These are phyloP conservation scores for Yamadazyma nakazawae DNA, from an alignment of 805 yeast species.

Conservation along the genomic window DNA sequence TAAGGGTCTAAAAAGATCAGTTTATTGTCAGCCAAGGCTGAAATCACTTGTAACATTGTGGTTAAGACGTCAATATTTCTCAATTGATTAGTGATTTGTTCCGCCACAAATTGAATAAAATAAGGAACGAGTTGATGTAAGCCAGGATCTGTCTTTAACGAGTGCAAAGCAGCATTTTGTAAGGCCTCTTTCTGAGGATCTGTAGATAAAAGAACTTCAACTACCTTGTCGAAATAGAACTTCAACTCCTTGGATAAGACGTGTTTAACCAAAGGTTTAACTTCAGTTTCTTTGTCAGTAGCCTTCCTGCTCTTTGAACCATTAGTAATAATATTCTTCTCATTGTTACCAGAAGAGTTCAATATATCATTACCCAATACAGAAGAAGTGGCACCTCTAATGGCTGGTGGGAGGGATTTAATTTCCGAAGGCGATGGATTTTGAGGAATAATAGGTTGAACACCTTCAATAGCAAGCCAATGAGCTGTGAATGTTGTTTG, in stretches of 20 bases:
- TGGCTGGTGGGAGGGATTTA: constrained; percentile 68
- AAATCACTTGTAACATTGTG: constrained; percentile 85
- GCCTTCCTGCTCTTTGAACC: constrained; percentile 14
- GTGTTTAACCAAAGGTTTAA: constrained; percentile 92
- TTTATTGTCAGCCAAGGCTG: constrained; percentile 77
- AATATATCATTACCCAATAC: constrained; percentile 39
- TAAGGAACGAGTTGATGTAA: constrained; percentile 95
- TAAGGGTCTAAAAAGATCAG: constrained; percentile 91
- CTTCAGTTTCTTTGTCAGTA: constrained; percentile 45
- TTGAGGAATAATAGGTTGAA: constrained; percentile 96
- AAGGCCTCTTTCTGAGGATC: constrained; percentile 55
- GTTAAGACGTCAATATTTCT: constrained; percentile 66
- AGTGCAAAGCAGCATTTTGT: constrained; percentile 76
- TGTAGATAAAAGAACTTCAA: constrained; percentile 66
- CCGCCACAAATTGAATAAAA: constrained; percentile 93
- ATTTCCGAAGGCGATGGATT: constrained; percentile 85
- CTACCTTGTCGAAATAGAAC: constrained; percentile 86
- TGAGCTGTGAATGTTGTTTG: constrained; percentile 90
- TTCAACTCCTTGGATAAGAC: constrained; percentile 92
- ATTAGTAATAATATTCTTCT: constrained; percentile 6
- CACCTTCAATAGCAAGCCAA: constrained; percentile 98
- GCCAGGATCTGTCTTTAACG: constrained; percentile 90
- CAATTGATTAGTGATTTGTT: constrained; percentile 85
- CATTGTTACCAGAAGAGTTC: constrained; percentile 19
- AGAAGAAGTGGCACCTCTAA: constrained; percentile 75